phyloP scores from a whole-genome alignment of 768 basidiomycete species.

The Lyophyllum semitale region DNA sequence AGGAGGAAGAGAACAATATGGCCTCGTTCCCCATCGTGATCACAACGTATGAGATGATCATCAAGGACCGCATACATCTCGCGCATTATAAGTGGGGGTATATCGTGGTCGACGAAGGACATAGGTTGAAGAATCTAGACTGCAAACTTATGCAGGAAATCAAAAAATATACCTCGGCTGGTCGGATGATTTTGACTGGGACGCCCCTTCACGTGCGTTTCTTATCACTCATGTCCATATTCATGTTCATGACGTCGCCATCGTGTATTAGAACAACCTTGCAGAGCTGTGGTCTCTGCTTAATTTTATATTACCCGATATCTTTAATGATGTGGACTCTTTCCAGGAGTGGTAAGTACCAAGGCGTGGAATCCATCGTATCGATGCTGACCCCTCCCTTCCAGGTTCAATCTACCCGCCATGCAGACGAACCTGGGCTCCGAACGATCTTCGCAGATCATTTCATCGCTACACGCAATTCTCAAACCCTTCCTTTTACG shows the following conservation, averaged over 20 bases:
- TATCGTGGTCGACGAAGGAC: conserved; percentile 96
- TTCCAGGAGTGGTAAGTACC: conserved; percentile 82
- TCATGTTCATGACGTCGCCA: neutral
- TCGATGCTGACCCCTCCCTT: conserved; percentile 4
- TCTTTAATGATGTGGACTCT: conserved; percentile 85
- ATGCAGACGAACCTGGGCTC: conserved; percentile 58
- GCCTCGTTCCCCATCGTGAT: conserved; percentile 73
- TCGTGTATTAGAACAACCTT: conserved; percentile 86
- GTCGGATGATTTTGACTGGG: conserved; percentile 92
- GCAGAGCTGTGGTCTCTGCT: conserved; percentile 93
- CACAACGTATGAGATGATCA: conserved; percentile 93
- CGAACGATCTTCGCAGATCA: conserved; percentile 64
- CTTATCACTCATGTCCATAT: neutral
- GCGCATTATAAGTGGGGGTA: conserved; percentile 78
- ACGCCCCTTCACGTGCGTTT: conserved; percentile 87
- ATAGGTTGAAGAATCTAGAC: conserved; percentile 92
- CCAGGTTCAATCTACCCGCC: conserved; percentile 73
- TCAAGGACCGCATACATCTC: conserved; percentile 71
- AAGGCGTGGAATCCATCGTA: neutral
- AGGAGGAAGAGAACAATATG: conserved; percentile 16
- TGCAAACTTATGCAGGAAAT: conserved; percentile 90
- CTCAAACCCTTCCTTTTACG: conserved; percentile 94
- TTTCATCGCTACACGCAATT: conserved; percentile 83
- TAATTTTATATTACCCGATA: conserved; percentile 93
- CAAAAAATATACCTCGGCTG: conserved; percentile 81